These are phyloP conservation scores for Aspergillus brasiliensis DNA, from an alignment of 2,329 filamentous ascomycete species.

Conservation along the genomic window DNA sequence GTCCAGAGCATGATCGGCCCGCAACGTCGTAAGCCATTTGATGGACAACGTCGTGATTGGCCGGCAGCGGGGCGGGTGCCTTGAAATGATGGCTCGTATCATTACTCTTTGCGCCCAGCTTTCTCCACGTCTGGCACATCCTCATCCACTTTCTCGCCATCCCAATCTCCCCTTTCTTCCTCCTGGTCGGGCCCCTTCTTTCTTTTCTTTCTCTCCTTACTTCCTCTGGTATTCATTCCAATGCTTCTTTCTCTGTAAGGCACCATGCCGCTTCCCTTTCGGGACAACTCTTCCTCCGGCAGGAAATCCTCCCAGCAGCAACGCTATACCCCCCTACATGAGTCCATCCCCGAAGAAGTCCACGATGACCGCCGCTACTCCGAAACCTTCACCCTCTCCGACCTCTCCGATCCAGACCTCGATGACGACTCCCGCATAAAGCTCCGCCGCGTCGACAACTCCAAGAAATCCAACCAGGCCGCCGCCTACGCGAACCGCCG, in stretches of 20 bases:
- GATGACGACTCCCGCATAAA: slow-evolving; percentile 16
- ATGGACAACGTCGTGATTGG: neutral
- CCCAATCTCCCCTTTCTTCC: neutral
- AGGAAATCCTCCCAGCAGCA: slow-evolving; percentile 5
- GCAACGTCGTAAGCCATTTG: neutral
- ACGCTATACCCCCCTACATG: slow-evolving; percentile 20
- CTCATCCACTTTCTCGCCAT: neutral
- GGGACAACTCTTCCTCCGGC: neutral
- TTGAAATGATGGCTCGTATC: neutral
- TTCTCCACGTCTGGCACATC: neutral
- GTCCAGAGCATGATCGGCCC: slow-evolving; percentile 1
- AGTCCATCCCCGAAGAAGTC: slow-evolving; percentile 23
- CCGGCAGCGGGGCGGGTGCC: neutral
- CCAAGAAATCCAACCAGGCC: neutral
- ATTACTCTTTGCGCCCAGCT: neutral
- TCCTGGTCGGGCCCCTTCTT: neutral
- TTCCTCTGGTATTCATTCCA: neutral
- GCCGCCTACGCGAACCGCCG: slow-evolving; percentile 19
- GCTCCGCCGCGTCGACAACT: slow-evolving; percentile 16
- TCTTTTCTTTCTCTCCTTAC: neutral
- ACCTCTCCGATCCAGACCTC: slow-evolving; percentile 11
- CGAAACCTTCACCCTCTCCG: slow-evolving; percentile 16
- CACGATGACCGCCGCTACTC: slow-evolving; percentile 7
- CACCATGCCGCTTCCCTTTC: slow-evolving; percentile 16
- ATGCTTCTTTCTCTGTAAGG: slow-evolving; percentile 5